phyloP scores from a whole-genome alignment of 805 yeast species.

The Nakazawaea wickerhamii region DNA sequence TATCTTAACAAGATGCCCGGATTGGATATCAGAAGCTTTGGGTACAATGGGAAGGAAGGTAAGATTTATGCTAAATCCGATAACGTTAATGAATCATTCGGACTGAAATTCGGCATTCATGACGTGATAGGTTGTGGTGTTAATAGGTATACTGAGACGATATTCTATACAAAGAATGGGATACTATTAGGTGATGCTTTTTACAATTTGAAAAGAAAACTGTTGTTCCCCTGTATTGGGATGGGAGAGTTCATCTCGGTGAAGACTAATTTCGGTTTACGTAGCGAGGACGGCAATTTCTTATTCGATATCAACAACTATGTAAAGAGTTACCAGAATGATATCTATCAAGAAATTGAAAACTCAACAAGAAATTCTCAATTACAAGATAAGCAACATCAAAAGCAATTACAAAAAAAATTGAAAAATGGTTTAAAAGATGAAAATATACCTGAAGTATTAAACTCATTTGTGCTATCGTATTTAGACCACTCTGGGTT shows the following conservation, averaged over 20 bases:
- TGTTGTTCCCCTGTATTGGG: constrained; percentile 46
- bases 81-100: constrained; percentile 33
- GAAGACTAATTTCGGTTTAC: constrained; percentile 49
- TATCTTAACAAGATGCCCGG: constrained; percentile 39
- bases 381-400: background rate
- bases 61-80: constrained; percentile 30
- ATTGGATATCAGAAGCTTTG: constrained; percentile 41
- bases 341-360: constrained; percentile 19
- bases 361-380: constrained; percentile 5
- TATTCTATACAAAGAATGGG: constrained; percentile 84
- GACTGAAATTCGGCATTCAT: constrained; percentile 42
- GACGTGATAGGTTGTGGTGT: constrained; percentile 85
- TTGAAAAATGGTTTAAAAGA: constrained; percentile 9
- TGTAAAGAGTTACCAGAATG: constrained; percentile 32
- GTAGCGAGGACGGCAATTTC: constrained; percentile 29
- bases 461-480: constrained; percentile 33
- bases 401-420: constrained; percentile 3
- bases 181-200: constrained; percentile 53
- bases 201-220: constrained; percentile 33
- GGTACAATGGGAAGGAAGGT: constrained; percentile 51
- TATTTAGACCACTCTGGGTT: constrained; percentile 59
- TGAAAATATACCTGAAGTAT: constrained; percentile 21
- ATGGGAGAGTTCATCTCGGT: constrained; percentile 37
- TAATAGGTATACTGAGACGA: constrained; percentile 53
- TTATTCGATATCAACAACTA: constrained; percentile 45